These are phyloP conservation scores for Fusarium ambrosium DNA, from an alignment of 2,329 filamentous ascomycete species.

Conservation along the genomic window DNA sequence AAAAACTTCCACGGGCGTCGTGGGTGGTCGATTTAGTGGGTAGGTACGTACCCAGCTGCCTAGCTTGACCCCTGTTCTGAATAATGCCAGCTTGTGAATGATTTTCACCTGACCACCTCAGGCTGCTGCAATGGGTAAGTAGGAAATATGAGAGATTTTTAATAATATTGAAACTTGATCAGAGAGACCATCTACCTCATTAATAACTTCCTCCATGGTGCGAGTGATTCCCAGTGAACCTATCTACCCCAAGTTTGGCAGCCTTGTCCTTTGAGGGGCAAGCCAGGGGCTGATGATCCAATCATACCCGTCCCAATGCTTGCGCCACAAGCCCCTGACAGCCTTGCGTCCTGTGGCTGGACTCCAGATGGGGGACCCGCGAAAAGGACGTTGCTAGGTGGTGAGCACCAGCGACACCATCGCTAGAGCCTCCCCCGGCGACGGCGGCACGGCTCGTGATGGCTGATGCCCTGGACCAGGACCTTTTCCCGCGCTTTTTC, in stretches of 20 bases:
- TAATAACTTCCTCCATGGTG: neutral
- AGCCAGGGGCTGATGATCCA: constrained; percentile 17
- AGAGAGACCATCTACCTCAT: neutral
- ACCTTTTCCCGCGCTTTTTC: constrained; percentile 6
- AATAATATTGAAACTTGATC: neutral
- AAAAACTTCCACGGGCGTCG: constrained; percentile 47
- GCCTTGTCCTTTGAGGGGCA: constrained; percentile 21
- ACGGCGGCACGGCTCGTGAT: constrained; percentile 31
- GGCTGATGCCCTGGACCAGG: constrained; percentile 22
- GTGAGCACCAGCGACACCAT: constrained; percentile 28
- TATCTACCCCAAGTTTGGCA: neutral
- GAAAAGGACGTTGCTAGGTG: constrained; percentile 11
- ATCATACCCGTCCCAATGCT: neutral
- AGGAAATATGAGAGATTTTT: too few relatives aligned
- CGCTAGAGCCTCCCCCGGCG: constrained; percentile 31
- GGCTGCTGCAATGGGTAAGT: too few relatives aligned
- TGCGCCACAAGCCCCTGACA: constrained; percentile 29
- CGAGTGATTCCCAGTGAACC: neutral
- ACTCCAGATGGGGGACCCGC: neutral
- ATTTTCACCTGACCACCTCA: neutral
- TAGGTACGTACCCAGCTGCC: constrained; percentile 44
- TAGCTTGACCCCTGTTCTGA: constrained; percentile 3
- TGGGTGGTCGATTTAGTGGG: constrained; percentile 44
- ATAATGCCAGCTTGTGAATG: neutral
- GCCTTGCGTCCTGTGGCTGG: constrained; percentile 33